Evolutionary conservation across 495 filamentous ascomycete species (phyloP).

Genomic region (Neurospora tetraspora): DNA sequence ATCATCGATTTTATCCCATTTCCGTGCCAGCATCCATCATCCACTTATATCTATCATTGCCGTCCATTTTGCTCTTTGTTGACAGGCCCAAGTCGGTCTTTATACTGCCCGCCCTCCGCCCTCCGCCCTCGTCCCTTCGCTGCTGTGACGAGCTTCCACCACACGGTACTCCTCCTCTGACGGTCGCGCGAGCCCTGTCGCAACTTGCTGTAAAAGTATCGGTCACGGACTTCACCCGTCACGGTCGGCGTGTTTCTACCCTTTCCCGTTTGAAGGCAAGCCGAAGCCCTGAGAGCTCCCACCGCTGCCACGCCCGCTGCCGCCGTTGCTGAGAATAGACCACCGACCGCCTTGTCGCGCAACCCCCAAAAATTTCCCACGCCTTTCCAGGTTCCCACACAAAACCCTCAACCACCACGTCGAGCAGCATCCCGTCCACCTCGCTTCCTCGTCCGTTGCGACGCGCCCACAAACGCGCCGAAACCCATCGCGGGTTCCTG

Average conservation of each 20-base stretch:
- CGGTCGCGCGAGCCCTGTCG: background rate
- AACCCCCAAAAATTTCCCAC: slow-evolving; percentile 5
- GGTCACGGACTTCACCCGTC: background rate
- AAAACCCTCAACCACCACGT: slow-evolving; percentile 1
- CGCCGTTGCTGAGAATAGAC: background rate
- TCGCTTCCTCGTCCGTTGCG: background rate
- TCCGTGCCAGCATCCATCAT: background rate
- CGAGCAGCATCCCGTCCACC: background rate
- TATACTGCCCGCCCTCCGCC: background rate
- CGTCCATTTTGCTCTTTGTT: background rate
- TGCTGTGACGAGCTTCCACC: background rate
- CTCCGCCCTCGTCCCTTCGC: background rate
- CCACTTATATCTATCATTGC: background rate
- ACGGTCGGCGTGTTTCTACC: background rate
- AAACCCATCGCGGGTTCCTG: slow-evolving; percentile 3
- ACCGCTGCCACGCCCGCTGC: background rate
- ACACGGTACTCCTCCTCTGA: background rate
- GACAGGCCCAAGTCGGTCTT: background rate
- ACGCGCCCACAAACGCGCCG: slow-evolving; percentile 3
- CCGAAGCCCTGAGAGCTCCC: background rate
- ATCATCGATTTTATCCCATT: background rate
- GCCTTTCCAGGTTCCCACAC: slow-evolving; percentile 2
- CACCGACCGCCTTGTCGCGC: background rate
- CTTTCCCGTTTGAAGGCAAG: background rate
- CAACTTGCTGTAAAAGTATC: background rate